phyloP scores from a whole-genome alignment of 1,284 basidiomycete genomes.

The Ceratobasidium sp. region DNA sequence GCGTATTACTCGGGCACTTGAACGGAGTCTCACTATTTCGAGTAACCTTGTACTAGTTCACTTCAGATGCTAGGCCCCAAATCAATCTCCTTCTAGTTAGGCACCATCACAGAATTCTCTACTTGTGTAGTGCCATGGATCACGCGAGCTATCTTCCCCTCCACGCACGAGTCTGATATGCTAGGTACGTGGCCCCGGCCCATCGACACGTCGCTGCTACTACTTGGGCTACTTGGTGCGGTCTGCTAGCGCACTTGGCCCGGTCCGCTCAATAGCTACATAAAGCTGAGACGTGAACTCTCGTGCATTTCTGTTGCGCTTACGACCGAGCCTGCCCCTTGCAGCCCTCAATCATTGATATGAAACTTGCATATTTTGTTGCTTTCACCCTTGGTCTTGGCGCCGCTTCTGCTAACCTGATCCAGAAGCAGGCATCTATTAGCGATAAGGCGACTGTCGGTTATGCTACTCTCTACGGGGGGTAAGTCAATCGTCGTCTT shows the following conservation, averaged over 20 bases:
- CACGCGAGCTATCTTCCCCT: background rate
- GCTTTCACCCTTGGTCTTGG: background rate
- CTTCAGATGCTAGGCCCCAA: background rate
- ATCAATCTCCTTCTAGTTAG: background rate
- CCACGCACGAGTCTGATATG: background rate
- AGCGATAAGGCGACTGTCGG: conserved; percentile 11
- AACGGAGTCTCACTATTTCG: too few species aligned
- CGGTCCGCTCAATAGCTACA: background rate
- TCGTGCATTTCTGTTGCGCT: too few species aligned
- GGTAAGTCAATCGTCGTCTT: background rate
- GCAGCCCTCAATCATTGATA: background rate
- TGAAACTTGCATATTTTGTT: background rate
- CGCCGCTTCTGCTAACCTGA: background rate
- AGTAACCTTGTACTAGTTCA: too few species aligned
- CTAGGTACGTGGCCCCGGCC: background rate
- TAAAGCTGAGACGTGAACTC: background rate
- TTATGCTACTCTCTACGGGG: conserved; percentile 21
- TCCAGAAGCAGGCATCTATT: conserved; percentile 2
- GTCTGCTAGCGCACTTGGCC: background rate
- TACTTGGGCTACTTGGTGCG: background rate
- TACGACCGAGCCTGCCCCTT: too few species aligned
- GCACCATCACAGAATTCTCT: background rate
- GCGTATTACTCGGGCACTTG: too few species aligned
- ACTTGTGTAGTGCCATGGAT: background rate
- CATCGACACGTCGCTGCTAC: background rate